Percentiles rank a stretch among this genome's conserved stretches.
phyloP scores from a whole-genome alignment of 371 early-diverging fungal genomes.

The Syncephalastrum sp. region DNA sequence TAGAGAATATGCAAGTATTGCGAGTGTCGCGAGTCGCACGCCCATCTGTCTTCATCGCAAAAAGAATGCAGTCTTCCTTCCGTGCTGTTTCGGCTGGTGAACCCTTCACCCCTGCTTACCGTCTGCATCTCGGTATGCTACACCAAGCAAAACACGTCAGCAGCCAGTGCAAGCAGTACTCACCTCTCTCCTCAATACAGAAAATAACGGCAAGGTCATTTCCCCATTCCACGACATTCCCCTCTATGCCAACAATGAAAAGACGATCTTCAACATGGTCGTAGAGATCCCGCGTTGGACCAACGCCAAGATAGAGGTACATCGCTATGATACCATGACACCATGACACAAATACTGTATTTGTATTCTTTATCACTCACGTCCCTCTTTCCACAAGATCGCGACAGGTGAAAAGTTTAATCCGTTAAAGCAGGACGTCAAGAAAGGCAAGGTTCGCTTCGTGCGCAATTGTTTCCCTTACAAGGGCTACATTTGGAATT shows the following conservation, averaged over 20 bases:
- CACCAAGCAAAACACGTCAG: background rate
- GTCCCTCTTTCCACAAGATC: slow-evolving; percentile 56
- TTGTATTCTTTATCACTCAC: background rate
- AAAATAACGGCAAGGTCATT: slow-evolving; percentile 70
- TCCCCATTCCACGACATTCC: slow-evolving; percentile 99
- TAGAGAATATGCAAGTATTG: too few species aligned
- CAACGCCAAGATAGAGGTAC: slow-evolving; percentile 98
- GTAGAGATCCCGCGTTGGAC: slow-evolving; percentile 99
- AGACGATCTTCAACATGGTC: slow-evolving; percentile 92
- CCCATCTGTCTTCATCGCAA: slow-evolving; percentile 1
- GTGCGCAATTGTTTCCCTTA: slow-evolving; percentile 99
- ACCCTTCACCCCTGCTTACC: slow-evolving; percentile 14
- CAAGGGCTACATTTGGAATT: slow-evolving; percentile 99
- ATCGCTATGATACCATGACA: background rate
- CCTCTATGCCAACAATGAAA: slow-evolving; percentile 82
- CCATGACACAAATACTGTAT: background rate
- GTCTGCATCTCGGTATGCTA: slow-evolving; percentile 15
- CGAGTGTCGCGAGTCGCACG: background rate
- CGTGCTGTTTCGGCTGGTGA: slow-evolving; percentile 8
- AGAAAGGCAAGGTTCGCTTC: slow-evolving; percentile 98
- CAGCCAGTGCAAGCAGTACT: background rate
- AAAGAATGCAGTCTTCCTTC: slow-evolving; percentile 9
- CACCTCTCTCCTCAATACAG: slow-evolving; percentile 24
- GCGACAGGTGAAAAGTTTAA: slow-evolving; percentile 91
- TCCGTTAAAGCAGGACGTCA: slow-evolving; percentile 99